Percentiles rank a stretch among this genome's conserved stretches.
These are phyloP conservation scores for Coniochaeta prunicola DNA, from an alignment of 2,329 filamentous ascomycete species.

Conservation along the genomic window DNA sequence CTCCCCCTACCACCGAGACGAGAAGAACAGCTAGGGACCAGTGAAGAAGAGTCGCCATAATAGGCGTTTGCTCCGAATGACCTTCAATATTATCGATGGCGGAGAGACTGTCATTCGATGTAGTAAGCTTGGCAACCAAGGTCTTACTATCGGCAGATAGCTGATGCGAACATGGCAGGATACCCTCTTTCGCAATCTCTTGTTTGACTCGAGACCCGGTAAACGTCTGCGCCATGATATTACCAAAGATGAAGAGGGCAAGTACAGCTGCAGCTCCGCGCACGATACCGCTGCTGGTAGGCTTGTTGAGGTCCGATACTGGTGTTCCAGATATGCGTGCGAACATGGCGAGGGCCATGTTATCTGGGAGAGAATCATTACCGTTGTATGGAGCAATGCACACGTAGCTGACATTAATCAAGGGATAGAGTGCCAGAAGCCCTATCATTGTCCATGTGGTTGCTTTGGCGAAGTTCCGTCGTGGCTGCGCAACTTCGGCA, in stretches of 20 bases:
- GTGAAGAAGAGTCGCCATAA: conserved; percentile 9
- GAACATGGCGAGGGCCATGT: conserved; percentile 15
- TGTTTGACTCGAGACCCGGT: conserved; percentile 49
- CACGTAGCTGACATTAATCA: conserved; percentile 32
- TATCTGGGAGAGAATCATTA: conserved; percentile 5
- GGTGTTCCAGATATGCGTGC: conserved; percentile 11
- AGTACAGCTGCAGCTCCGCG: conserved; percentile 31
- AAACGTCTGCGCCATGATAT: conserved; percentile 41
- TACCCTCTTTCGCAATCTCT: conserved; percentile 52
- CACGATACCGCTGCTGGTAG: conserved; percentile 3
- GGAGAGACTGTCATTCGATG: background rate
- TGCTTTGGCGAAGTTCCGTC: conserved; percentile 26
- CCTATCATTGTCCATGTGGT: conserved; percentile 25
- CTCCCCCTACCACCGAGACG: conserved; percentile 6
- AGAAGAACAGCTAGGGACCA: conserved; percentile 6
- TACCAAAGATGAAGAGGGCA: conserved; percentile 39
- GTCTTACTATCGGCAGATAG: conserved; percentile 21
- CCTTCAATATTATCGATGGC: conserved; percentile 3
- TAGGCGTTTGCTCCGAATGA: conserved; percentile 8
- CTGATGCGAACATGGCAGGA: conserved; percentile 33
- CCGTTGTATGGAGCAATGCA: conserved; percentile 13
- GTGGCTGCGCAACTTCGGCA: conserved; percentile 31
- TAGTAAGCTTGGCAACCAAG: background rate
- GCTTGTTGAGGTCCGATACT: conserved; percentile 8
- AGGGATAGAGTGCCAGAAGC: conserved; percentile 25